Conservation (phyloP, 345 rosid species). For the Citrus cavaleriei region DNA sequence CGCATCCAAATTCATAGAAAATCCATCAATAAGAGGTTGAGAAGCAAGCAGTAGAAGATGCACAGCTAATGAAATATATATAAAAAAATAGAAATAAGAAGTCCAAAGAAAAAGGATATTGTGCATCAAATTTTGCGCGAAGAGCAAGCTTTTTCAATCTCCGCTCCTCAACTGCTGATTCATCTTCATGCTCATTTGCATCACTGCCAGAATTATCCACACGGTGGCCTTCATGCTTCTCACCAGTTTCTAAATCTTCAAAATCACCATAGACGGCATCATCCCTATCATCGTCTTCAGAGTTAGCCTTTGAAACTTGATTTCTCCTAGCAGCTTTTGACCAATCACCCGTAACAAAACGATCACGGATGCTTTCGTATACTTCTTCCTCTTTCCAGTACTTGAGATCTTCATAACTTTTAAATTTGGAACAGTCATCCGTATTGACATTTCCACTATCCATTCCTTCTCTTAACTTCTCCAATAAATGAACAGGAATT, state of each 20-base stretch:
- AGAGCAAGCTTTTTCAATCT: conserved; percentile 4
- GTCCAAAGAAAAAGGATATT: too few relatives aligned
- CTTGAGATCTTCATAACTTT: conserved; percentile 39
- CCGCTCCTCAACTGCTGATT: too few relatives aligned
- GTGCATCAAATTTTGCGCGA: too few relatives aligned
- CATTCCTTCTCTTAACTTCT: conserved; percentile 49
- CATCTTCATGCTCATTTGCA: conserved; percentile 31
- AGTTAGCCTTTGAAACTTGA: conserved; percentile 26
- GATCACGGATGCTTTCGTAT: conserved; percentile 72
- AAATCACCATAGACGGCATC: conserved; percentile 69
- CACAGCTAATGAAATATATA: too few relatives aligned
- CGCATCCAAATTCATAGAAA: background rate
- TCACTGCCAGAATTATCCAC: conserved; percentile 29
- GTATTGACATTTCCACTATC: conserved; percentile 36
- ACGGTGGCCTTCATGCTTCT: conserved; percentile 38
- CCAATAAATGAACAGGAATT: conserved; percentile 23
- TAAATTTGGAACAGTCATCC: conserved; percentile 81
- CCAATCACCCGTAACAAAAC: conserved; percentile 91
- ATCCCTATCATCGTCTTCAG: conserved; percentile 40
- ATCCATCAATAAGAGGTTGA: background rate
- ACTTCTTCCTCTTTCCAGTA: conserved; percentile 72
- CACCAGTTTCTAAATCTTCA: conserved; percentile 89
- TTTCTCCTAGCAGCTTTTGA: conserved; percentile 68
- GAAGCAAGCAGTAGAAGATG: too few relatives aligned
- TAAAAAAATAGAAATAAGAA: background rate